Conservation (phyloP, 73 alveolate species). For the Breviolum minutum region DNA sequence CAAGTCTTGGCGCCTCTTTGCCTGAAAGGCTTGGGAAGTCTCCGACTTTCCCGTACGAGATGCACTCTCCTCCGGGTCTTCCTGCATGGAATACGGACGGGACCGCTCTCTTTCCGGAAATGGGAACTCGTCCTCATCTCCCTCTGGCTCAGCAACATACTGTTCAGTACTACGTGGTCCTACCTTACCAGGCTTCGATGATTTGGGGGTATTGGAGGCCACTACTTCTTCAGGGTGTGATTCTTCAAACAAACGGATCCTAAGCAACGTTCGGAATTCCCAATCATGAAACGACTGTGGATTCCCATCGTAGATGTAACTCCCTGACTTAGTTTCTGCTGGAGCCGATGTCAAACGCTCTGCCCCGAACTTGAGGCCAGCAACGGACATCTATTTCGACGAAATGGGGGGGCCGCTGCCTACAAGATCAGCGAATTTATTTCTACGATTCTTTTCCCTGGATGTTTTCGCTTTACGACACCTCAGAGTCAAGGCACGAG, state of each 20-base stretch:
- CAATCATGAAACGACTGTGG: constrained; percentile 16
- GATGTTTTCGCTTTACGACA: background rate
- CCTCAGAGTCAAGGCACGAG: background rate
- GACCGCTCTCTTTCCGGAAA: background rate
- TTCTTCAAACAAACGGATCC: background rate
- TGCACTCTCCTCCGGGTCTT: background rate
- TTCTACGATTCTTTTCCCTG: too few species aligned
- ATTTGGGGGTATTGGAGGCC: background rate
- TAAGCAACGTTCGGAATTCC: background rate
- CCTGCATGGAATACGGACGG: background rate
- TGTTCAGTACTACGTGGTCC: too few species aligned
- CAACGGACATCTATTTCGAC: background rate
- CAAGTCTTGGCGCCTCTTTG: background rate
- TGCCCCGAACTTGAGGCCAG: background rate
- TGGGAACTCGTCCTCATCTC: background rate
- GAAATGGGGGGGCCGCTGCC: background rate
- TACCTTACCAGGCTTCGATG: background rate
- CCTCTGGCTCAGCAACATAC: too few species aligned
- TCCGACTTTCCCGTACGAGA: background rate
- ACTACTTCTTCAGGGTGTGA: background rate
- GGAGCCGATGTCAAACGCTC: background rate
- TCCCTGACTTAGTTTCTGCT: background rate
- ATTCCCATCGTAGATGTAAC: background rate
- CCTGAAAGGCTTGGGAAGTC: background rate
- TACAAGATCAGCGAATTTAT: background rate